Evolutionary conservation across 306 rosid genomes (phyloP).

Genomic region (Ormosia emarginata): DNA sequence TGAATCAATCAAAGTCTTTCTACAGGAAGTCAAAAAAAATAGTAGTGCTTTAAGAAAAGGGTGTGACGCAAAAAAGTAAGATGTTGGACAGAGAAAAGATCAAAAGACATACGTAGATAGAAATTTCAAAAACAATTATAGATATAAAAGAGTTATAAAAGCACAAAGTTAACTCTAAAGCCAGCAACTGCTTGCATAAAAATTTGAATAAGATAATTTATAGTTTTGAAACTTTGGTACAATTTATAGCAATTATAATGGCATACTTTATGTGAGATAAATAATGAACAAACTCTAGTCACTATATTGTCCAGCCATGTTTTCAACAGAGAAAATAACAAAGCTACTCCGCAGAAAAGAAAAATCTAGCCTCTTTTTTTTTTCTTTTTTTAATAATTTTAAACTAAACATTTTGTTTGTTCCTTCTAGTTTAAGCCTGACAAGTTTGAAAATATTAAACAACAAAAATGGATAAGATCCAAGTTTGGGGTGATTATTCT

Average conservation of each 20-base stretch:
- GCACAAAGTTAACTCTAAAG: background rate
- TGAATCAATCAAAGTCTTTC: background rate
- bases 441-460: background rate
- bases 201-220: background rate
- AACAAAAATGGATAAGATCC: background rate
- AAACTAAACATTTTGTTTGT: background rate
- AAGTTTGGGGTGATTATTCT: background rate
- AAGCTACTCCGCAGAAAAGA: background rate
- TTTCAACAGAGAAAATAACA: background rate
- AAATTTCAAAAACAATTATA: too few species aligned
- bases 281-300: background rate
- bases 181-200: background rate
- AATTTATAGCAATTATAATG: background rate
- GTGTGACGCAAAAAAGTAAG: background rate
- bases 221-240: background rate
- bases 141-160: background rate
- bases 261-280: background rate
- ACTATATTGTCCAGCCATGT: background rate
- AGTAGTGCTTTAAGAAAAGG: background rate
- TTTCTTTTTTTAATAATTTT: background rate
- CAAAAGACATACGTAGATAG: too few species aligned
- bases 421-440: background rate
- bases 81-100: background rate
- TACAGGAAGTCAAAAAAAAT: constrained; percentile 4
- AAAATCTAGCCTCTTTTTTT: background rate